Percentiles rank a stretch among this genome's conserved stretches.
Conservation (phyloP, 345 rosid genomes). For the Aquilaria sinensis region DNA sequence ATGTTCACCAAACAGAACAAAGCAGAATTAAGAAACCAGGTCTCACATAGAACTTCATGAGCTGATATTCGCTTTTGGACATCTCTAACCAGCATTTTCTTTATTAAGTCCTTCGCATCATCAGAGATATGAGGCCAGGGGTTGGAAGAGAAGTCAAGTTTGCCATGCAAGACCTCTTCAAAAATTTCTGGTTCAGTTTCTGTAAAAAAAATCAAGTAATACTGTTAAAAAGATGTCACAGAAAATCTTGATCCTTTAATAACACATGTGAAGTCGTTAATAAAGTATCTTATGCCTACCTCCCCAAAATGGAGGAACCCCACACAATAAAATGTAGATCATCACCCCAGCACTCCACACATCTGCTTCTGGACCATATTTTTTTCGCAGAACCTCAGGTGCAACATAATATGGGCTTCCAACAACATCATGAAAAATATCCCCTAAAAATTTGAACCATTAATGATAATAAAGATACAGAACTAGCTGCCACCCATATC, state of each 20-base stretch:
- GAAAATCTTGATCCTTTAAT: neutral
- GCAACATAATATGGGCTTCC: constrained; percentile 97
- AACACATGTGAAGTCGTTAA: neutral
- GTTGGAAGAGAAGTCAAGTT: constrained; percentile 67
- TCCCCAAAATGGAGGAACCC: constrained; percentile 96
- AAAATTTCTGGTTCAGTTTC: constrained; percentile 84
- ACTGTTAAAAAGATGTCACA: neutral
- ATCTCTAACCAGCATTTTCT: constrained; percentile 68
- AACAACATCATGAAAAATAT: constrained; percentile 64
- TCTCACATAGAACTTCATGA: constrained; percentile 76
- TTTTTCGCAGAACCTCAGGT: constrained; percentile 67
- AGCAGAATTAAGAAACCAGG: neutral
- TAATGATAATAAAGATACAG: constrained; percentile 5
- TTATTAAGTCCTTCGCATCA: constrained; percentile 77
- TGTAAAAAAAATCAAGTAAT: constrained; percentile 5
- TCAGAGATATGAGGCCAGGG: constrained; percentile 90
- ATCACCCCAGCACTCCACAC: constrained; percentile 97
- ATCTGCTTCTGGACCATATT: constrained; percentile 78
- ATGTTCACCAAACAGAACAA: neutral
- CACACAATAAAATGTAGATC: constrained; percentile 70
- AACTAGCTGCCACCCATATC: neutral
- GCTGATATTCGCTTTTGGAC: constrained; percentile 60
- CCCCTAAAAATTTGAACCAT: constrained; percentile 38
- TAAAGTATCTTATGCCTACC: constrained; percentile 31
- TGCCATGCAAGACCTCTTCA: constrained; percentile 69